Evolutionary conservation across 768 basidiomycete species (phyloP), one percentile per base, ranked within the genome.

Genomic region (Rossbeevera mucosa): DNA sequence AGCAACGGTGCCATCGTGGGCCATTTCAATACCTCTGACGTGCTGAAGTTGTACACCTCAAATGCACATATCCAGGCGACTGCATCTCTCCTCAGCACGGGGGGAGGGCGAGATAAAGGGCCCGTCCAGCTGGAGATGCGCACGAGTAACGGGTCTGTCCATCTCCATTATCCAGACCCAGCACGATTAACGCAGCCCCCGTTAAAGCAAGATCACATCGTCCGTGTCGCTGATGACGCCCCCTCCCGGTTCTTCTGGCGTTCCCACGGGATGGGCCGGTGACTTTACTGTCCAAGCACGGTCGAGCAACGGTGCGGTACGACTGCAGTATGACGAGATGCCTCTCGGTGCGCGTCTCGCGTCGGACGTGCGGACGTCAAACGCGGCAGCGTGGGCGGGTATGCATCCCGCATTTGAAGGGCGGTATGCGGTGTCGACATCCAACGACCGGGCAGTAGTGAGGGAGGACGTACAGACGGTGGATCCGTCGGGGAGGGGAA

Each of bases 331-430:
- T 50, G 50, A 54, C 7, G 64, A 68, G 11, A 50, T 64, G 0
- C 76, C 77, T 0, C 24, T 63, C 31, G 40, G 63, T 44, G 58
- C 68, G 0, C 26, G 42, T n/a, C 70, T 79, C n/a, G 33, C 45
- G 0, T 62, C 74, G n/a, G 52, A 59, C 3, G 71, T 40, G 22
- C 45, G 22, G 9, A 72, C 76, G 13, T 69, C 73, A 4, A 77
- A 79, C 38, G 26, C 52, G 0, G 44, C 48, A 0, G 71, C 63
- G 6, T 41, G 22, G 8, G 64, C 69, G 2, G 31, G 13, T 29
- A 64, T 76, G 47, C 71, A 72, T 8, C 47, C 59, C 4, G 64
- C 72, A 14, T 79, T 62, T 48, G 76, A 79, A 48, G 78, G 78
- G 36, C 47, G 49, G 18, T 76, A 72, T 55, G 56, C 55, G 6